A percentile compares a stretch with the other conserved stretches of the same genome.
Evolutionary conservation across 2,329 filamentous ascomycete species (phyloP).

Genomic region (Amphichorda felina): DNA sequence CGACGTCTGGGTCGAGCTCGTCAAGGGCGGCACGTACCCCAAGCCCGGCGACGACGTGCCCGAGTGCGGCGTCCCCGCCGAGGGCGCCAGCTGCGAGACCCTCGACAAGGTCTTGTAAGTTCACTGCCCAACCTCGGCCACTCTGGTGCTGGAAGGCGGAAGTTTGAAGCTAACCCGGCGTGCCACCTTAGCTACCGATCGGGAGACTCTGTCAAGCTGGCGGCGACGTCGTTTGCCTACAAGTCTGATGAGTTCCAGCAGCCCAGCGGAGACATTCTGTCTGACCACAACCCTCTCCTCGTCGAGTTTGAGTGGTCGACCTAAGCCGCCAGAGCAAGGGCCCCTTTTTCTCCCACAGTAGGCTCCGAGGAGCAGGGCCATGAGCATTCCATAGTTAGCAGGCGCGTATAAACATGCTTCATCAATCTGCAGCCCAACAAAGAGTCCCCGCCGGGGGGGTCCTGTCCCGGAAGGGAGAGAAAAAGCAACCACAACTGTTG

Average conservation of each 20-base stretch:
- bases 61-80: conserved; percentile 46
- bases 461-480: too few relatives aligned
- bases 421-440: too few relatives aligned
- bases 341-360: too few relatives aligned
- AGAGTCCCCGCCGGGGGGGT: too few relatives aligned
- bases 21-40: conserved; percentile 33
- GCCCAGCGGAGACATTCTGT: conserved; percentile 40
- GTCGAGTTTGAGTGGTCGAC: conserved; percentile 35
- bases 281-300: conserved; percentile 54
- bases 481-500: too few relatives aligned
- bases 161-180: neutral
- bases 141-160: neutral
- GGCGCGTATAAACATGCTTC: too few relatives aligned
- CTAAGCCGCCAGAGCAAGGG: too few relatives aligned
- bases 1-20: conserved; percentile 48
- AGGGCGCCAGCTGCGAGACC: conserved; percentile 44
- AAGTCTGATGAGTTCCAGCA: conserved; percentile 44
- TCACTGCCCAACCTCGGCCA: neutral
- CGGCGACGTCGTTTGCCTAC: conserved; percentile 41
- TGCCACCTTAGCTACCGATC: conserved; percentile 37
- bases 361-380: too few relatives aligned
- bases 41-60: conserved; percentile 18
- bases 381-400: too few relatives aligned
- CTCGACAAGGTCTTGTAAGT: conserved; percentile 51
- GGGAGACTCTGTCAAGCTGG: conserved; percentile 30